These are phyloP conservation scores for Trametes meyenii DNA, from an alignment of 768 basidiomycete genomes.

Conservation along the genomic window DNA sequence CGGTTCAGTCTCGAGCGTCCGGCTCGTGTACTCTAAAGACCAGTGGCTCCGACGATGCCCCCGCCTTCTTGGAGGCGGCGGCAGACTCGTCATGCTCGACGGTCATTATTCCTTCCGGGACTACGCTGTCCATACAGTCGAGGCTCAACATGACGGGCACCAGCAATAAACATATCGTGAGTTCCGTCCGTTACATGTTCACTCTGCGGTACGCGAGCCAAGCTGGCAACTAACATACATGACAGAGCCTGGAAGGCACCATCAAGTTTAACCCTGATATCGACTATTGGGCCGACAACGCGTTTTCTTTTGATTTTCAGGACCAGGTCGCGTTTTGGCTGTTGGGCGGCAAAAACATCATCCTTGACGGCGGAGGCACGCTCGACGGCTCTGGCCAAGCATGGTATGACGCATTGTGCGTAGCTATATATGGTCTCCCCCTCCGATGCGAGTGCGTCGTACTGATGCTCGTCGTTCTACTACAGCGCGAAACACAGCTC, in stretches of 20 bases:
- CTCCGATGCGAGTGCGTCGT: background rate
- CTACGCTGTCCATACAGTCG: slow-evolving; percentile 54
- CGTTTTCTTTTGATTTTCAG: slow-evolving; percentile 56
- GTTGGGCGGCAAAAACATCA: slow-evolving; percentile 51
- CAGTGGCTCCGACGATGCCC: slow-evolving; percentile 54
- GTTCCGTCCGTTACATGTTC: slow-evolving; percentile 9
- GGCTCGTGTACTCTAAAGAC: slow-evolving; percentile 45
- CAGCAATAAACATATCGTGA: slow-evolving; percentile 51
- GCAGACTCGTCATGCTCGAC: slow-evolving; percentile 40
- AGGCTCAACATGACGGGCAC: slow-evolving; percentile 58
- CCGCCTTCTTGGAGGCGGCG: slow-evolving; percentile 48
- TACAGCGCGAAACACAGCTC: slow-evolving; percentile 47
- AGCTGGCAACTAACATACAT: background rate
- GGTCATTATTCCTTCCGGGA: slow-evolving; percentile 46
- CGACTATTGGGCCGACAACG: slow-evolving; percentile 59
- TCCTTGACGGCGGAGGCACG: slow-evolving; percentile 61
- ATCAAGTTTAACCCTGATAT: slow-evolving; percentile 53
- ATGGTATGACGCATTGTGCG: slow-evolving; percentile 59
- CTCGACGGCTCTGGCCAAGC: slow-evolving; percentile 66
- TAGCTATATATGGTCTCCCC: background rate
- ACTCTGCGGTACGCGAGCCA: background rate
- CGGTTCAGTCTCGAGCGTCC: slow-evolving; percentile 1
- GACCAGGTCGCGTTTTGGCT: slow-evolving; percentile 59
- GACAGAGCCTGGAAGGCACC: slow-evolving; percentile 53
- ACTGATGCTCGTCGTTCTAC: slow-evolving; percentile 2